Conservation (phyloP, 192 early-diverging fungal genomes). For the Backusella psychrophila region DNA sequence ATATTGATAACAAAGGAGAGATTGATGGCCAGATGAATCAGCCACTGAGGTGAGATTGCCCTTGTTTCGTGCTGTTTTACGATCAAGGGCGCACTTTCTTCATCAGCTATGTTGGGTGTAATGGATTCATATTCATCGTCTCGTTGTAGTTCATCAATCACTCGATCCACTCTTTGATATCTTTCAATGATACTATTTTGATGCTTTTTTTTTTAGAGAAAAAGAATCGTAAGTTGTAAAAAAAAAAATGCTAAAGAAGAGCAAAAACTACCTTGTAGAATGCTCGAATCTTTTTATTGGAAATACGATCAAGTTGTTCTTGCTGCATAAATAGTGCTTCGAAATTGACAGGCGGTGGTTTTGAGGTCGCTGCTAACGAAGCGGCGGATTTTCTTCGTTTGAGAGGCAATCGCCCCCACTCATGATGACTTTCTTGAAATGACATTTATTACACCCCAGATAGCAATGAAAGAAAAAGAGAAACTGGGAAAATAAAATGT, state of each 20-base stretch:
- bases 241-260: no score
- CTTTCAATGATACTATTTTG: constrained; percentile 37
- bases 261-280: constrained; percentile 25
- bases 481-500: neutral
- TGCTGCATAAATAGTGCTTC: neutral
- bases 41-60: neutral
- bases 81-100: neutral
- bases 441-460: neutral
- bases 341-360: neutral
- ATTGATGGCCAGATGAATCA: constrained; percentile 66
- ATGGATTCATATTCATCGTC: neutral
- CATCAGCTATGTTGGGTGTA: constrained; percentile 27
- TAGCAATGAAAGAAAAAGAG: neutral
- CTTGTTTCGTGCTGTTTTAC: neutral
- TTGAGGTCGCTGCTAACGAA: neutral
- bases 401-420: neutral
- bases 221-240: no score
- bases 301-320: constrained; percentile 10
- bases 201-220: constrained; percentile 11
- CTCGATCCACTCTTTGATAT: constrained; percentile 27
- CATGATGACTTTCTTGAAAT: neutral
- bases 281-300: constrained; percentile 20
- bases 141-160: constrained; percentile 19
- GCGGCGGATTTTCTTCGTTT: constrained; percentile 6
- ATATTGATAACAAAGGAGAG: constrained; percentile 63